These are phyloP conservation scores for Russula abietina DNA, from an alignment of 768 basidiomycete genomes.

Conservation along the genomic window DNA sequence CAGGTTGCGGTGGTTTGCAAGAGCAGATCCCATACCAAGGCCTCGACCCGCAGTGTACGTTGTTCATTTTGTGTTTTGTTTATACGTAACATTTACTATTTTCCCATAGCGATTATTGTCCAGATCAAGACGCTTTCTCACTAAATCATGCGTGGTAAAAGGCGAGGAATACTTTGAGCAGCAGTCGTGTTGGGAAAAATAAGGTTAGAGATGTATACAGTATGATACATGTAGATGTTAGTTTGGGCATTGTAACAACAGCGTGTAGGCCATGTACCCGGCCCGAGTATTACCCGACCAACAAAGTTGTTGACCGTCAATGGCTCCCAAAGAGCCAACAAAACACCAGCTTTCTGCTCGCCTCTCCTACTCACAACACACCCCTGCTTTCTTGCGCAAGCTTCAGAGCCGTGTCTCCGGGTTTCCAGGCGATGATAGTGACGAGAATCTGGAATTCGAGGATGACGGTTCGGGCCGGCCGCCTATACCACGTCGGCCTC, in stretches of 20 bases:
- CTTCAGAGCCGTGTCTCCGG: conserved; percentile 61
- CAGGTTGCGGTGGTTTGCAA: conserved; percentile 65
- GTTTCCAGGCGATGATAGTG: conserved; percentile 39
- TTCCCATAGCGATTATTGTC: conserved; percentile 38
- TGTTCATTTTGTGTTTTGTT: conserved; percentile 1
- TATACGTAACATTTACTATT: background rate
- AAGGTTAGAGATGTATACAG: background rate
- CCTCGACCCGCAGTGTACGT: conserved; percentile 71
- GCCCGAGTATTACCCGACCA: background rate
- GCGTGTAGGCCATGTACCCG: background rate
- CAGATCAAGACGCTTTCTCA: conserved; percentile 42
- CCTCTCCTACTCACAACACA: conserved; percentile 54
- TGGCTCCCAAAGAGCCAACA: conserved; percentile 56
- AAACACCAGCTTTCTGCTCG: conserved; percentile 66
- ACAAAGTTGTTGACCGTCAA: conserved; percentile 20
- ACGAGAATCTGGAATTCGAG: conserved; percentile 51
- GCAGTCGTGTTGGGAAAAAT: background rate
- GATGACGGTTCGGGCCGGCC: conserved; percentile 62
- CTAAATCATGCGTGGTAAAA: background rate
- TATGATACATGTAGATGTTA: no score
- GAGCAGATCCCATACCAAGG: conserved; percentile 82
- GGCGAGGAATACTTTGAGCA: background rate
- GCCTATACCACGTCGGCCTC: conserved; percentile 68
- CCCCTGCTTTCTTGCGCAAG: conserved; percentile 60
- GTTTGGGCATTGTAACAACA: background rate